A percentile compares a stretch with the other conserved stretches of the same genome.
phyloP scores from a whole-genome alignment of 169 alveolate species.

The Amoebophrya sp. region DNA sequence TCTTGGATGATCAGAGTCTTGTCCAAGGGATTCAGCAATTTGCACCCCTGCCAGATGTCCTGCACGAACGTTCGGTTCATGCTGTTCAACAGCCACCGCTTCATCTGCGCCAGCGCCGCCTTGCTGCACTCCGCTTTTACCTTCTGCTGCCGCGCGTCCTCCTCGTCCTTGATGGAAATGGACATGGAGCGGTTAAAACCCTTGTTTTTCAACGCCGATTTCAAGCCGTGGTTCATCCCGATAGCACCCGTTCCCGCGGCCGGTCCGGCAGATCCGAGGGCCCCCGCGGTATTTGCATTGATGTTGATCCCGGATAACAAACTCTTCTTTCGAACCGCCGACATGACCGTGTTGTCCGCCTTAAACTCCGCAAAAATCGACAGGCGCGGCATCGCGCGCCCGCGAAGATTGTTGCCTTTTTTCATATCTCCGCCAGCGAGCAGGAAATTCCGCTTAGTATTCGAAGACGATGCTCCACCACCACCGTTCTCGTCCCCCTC shows the following conservation, averaged over 20 bases:
- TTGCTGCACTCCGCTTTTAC: slow-evolving; percentile 2
- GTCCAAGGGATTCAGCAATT: not conserved
- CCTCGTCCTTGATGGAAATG: not conserved
- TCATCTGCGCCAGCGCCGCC: not conserved
- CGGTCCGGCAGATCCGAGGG: not conserved
- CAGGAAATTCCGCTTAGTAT: no score
- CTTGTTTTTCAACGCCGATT: not conserved
- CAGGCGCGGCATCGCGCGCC: not conserved
- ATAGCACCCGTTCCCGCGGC: no score
- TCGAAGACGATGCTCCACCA: no score
- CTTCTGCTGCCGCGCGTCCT: slow-evolving; percentile 10
- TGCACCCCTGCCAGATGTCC: not conserved
- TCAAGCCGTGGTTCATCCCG: not conserved
- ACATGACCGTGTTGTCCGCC: not conserved
- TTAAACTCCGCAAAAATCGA: not conserved
- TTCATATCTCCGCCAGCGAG: not conserved
- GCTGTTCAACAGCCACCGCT: not conserved
- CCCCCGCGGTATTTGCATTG: no score
- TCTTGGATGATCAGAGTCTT: not conserved
- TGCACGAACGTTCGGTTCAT: slow-evolving; percentile 6
- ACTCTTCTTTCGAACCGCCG: not conserved
- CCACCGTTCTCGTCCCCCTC: not conserved
- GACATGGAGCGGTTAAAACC: not conserved
- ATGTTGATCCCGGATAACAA: not conserved
- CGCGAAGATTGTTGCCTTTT: not conserved